phyloP scores from a whole-genome alignment of 2,329 filamentous ascomycete genomes.

The Leptodontidium sp. region DNA sequence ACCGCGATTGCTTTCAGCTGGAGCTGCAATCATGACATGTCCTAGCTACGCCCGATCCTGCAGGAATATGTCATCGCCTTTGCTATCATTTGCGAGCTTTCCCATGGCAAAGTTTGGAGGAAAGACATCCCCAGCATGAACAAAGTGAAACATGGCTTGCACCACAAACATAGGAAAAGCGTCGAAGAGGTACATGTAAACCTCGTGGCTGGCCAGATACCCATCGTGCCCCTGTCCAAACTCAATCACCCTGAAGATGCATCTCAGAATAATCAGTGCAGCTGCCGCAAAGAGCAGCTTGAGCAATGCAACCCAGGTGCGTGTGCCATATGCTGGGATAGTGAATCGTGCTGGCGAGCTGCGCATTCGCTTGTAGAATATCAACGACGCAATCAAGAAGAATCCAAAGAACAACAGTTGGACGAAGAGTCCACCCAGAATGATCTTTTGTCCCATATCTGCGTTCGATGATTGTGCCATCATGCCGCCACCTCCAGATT shows the following conservation, averaged over 20 bases:
- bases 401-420: constrained; percentile 59
- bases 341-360: constrained; percentile 14
- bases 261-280: constrained; percentile 54
- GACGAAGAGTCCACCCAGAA: constrained; percentile 55
- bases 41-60: constrained; percentile 1
- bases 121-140: constrained; percentile 26
- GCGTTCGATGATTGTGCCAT: constrained; percentile 23
- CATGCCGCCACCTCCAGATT: constrained; percentile 48
- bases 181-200: constrained; percentile 22
- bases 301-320: constrained; percentile 48
- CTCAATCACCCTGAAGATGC: constrained; percentile 42
- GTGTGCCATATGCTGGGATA: constrained; percentile 27
- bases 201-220: constrained; percentile 21
- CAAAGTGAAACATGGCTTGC: constrained; percentile 24
- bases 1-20: neutral
- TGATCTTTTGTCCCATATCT: constrained; percentile 50
- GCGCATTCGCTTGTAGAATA: constrained; percentile 53
- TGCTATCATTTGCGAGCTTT: constrained; percentile 14
- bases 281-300: constrained; percentile 51
- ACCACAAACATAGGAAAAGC: constrained; percentile 23
- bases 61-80: constrained; percentile 1
- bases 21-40: too few species aligned
- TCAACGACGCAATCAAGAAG: constrained; percentile 53
- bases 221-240: constrained; percentile 6
- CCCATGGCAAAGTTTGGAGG: constrained; percentile 1